Evolutionary conservation across 164 flowering plant genomes (phyloP).

Genomic region (Malania oleifera): DNA sequence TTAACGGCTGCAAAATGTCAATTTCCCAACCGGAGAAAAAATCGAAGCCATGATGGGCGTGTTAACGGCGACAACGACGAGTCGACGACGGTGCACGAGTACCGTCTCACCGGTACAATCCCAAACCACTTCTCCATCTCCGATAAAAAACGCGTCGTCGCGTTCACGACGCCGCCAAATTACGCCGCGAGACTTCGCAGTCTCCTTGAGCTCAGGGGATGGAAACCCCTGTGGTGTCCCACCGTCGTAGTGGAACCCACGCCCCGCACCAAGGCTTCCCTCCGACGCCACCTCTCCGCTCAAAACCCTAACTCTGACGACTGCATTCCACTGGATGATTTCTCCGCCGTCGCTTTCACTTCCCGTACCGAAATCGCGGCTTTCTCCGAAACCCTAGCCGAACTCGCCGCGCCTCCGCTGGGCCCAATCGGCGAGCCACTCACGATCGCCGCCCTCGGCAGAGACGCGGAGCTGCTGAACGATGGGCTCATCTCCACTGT

Average conservation of each 20-base stretch:
- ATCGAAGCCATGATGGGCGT: no score
- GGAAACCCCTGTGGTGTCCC: conserved; percentile 55
- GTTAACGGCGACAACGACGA: no score
- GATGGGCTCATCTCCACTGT: conserved; percentile 25
- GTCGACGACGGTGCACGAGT: no score
- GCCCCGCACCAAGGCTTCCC: conserved; percentile 27
- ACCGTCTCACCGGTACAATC: no score
- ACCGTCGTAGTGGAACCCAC: conserved; percentile 47
- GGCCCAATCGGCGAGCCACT: conserved; percentile 32
- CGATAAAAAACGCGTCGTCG: no score
- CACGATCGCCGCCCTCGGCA: conserved; percentile 57
- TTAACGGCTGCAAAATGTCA: no score
- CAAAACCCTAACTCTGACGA: conserved; percentile 1
- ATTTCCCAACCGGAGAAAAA: no score
- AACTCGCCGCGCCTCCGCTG: conserved; percentile 24
- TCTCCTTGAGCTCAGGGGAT: conserved; percentile 32
- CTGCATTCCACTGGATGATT: conserved; percentile 16
- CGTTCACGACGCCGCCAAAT: conserved; percentile 53
- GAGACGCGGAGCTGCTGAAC: conserved; percentile 50
- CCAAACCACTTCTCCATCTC: no score
- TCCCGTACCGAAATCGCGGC: conserved; percentile 62
- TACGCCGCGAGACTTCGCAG: conserved; percentile 37
- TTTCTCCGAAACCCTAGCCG: conserved; percentile 24
- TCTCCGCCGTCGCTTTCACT: conserved; percentile 73
- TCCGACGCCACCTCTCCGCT: conserved; percentile 30